These are phyloP conservation scores for Piper longum DNA, from an alignment of 164 flowering plant species.

Conservation along the genomic window DNA sequence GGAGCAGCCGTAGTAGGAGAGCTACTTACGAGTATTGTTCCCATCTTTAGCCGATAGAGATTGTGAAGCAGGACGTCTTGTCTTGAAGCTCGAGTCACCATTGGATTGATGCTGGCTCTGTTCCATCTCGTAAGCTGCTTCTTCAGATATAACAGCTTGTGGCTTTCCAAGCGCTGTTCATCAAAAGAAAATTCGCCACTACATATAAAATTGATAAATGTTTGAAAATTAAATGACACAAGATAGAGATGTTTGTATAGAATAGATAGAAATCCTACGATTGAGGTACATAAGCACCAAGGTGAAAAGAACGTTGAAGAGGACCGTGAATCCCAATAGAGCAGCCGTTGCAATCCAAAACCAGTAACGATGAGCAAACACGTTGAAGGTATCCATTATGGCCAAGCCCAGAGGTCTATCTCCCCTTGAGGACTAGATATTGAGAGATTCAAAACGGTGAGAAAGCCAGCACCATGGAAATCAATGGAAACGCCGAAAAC, in stretches of 20 bases:
- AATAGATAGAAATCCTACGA: conserved; percentile 10
- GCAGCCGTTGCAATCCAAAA: conserved; percentile 28
- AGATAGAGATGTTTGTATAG: too few relatives aligned
- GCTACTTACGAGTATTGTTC: conserved; percentile 40
- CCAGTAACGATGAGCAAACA: conserved; percentile 20
- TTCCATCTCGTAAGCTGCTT: conserved; percentile 15
- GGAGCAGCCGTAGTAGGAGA: too few relatives aligned
- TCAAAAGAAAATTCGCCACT: background rate
- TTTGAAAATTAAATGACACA: too few relatives aligned
- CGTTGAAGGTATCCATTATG: conserved; percentile 10
- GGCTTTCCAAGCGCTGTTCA: conserved; percentile 19
- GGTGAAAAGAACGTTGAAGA: conserved; percentile 29
- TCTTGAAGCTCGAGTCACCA: conserved; percentile 10
- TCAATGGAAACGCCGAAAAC: too few relatives aligned
- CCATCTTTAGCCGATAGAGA: conserved; percentile 32
- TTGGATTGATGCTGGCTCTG: conserved; percentile 6
- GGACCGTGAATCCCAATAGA: conserved; percentile 20
- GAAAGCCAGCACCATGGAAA: too few relatives aligned
- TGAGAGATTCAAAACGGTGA: too few relatives aligned
- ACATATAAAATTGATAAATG: too few relatives aligned
- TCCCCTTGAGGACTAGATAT: conserved; percentile 17
- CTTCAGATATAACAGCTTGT: conserved; percentile 29
- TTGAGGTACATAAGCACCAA: conserved; percentile 24
- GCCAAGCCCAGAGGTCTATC: conserved; percentile 15
- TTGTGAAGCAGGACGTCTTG: conserved; percentile 10